phyloP scores from a whole-genome alignment of 2,329 filamentous ascomycete genomes.

The Geosmithia flava region DNA sequence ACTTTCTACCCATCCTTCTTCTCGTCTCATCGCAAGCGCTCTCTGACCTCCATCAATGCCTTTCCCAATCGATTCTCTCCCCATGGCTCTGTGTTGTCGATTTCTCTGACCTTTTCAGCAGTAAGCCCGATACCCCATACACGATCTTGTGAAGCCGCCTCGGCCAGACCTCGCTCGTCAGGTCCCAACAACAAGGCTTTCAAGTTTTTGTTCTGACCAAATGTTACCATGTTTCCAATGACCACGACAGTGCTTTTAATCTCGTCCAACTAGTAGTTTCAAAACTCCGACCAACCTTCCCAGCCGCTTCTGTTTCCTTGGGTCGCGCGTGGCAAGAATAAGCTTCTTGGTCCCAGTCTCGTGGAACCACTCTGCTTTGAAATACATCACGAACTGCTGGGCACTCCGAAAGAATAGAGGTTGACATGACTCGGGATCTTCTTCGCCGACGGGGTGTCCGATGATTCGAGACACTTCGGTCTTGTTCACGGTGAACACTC shows the following conservation, averaged over 20 bases:
- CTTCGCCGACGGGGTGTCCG: slow-evolving; percentile 8
- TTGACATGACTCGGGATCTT: slow-evolving; percentile 5
- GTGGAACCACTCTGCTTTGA: slow-evolving; percentile 21
- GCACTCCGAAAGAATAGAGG: slow-evolving; percentile 18
- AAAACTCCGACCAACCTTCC: slow-evolving; percentile 12
- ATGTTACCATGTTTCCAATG: slow-evolving; percentile 18
- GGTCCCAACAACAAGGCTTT: slow-evolving; percentile 15
- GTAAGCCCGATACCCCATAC: slow-evolving; percentile 20
- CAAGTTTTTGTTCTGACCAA: slow-evolving; percentile 14
- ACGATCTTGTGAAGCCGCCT: slow-evolving; percentile 15
- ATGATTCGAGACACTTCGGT: slow-evolving; percentile 12
- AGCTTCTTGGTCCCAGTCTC: slow-evolving; percentile 10
- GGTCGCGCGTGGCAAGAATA: slow-evolving; percentile 11
- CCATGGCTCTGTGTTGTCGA: slow-evolving; percentile 9
- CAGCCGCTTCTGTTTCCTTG: slow-evolving; percentile 15
- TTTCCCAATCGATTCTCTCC: slow-evolving; percentile 16
- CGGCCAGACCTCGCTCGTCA: slow-evolving; percentile 13
- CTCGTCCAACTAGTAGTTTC: slow-evolving; percentile 13
- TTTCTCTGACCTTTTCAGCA: slow-evolving; percentile 10
- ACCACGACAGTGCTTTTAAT: slow-evolving; percentile 16
- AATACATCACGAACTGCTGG: slow-evolving; percentile 28
- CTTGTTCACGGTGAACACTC: slow-evolving; percentile 15
- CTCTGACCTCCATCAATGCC: slow-evolving; percentile 14
- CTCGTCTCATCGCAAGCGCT: slow-evolving; percentile 3
- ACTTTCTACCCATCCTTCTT: no score